phyloP scores from a whole-genome alignment of 495 filamentous ascomycete genomes.

The Cercophora samala region DNA sequence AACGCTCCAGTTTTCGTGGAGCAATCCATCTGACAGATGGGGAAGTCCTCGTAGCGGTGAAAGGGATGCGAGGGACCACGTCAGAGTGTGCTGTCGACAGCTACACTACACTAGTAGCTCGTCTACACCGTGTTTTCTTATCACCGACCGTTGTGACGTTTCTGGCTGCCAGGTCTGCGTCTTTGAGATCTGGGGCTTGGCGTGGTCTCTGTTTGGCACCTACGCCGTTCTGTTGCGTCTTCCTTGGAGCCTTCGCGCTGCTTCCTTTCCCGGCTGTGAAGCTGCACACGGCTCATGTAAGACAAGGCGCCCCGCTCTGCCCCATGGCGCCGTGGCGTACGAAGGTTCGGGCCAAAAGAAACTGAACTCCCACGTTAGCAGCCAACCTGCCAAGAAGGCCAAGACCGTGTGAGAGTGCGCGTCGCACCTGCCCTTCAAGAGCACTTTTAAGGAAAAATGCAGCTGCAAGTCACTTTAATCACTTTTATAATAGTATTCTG shows the following conservation, averaged over 20 bases:
- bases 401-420: too few species aligned
- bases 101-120: not conserved
- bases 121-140: slow-evolving; percentile 1
- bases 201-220: slow-evolving; percentile 9
- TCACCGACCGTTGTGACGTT: not conserved
- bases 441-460: too few species aligned
- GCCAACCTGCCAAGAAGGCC: too few species aligned
- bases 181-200: not conserved
- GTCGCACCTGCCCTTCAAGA: too few species aligned
- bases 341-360: too few species aligned
- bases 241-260: slow-evolving; percentile 11
- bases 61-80: not conserved
- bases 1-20: not conserved
- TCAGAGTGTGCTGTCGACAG: not conserved
- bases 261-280: slow-evolving; percentile 17
- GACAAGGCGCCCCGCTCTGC: slow-evolving; percentile 19
- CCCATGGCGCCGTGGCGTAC: not conserved
- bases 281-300: slow-evolving; percentile 10
- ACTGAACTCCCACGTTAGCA: too few species aligned
- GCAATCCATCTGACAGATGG: not conserved
- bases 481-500: too few species aligned
- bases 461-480: too few species aligned
- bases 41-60: not conserved
- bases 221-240: slow-evolving; percentile 11
- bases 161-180: not conserved